Conservation (phyloP, 2,329 filamentous ascomycete species). For the Waltergamsia citrina region DNA sequence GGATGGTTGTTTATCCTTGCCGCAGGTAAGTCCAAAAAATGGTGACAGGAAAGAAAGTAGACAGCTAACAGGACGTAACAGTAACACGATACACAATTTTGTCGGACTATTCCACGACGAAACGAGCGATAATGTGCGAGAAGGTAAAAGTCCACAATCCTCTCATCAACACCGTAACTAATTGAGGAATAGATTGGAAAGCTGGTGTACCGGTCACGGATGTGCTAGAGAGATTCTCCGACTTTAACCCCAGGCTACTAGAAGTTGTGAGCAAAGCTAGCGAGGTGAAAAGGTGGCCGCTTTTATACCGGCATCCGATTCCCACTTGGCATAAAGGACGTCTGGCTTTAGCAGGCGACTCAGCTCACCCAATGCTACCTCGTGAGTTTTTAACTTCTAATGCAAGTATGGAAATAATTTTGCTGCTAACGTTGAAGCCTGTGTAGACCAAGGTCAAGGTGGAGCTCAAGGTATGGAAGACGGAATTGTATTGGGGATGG, state of each 20-base stretch:
- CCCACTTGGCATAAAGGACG: slow-evolving; percentile 3
- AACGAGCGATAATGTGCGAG: neutral
- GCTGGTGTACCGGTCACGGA: neutral
- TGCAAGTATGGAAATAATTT: neutral
- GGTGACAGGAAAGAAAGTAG: neutral
- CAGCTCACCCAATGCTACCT: slow-evolving; percentile 5
- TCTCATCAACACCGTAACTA: neutral
- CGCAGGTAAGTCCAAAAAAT: slow-evolving; percentile 8
- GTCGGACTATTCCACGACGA: neutral
- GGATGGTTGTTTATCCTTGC: slow-evolving; percentile 22
- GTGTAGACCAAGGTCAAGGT: slow-evolving; percentile 5
- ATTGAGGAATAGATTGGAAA: slow-evolving; percentile 1
- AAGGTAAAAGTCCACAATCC: neutral
- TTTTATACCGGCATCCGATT: slow-evolving; percentile 1
- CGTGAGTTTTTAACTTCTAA: slow-evolving; percentile 2
- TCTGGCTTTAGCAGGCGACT: slow-evolving; percentile 2
- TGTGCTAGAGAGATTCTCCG: neutral
- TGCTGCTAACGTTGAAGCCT: neutral
- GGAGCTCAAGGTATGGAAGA: slow-evolving; percentile 6
- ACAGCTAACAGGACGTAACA: neutral
- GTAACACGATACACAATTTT: slow-evolving; percentile 3
- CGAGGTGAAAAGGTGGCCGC: slow-evolving; percentile 2
- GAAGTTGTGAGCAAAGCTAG: slow-evolving; percentile 2
- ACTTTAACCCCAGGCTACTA: neutral
- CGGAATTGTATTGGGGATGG: slow-evolving; percentile 3